phyloP scores from a whole-genome alignment of 2,329 filamentous ascomycete genomes.

The Penicillium sp. region DNA sequence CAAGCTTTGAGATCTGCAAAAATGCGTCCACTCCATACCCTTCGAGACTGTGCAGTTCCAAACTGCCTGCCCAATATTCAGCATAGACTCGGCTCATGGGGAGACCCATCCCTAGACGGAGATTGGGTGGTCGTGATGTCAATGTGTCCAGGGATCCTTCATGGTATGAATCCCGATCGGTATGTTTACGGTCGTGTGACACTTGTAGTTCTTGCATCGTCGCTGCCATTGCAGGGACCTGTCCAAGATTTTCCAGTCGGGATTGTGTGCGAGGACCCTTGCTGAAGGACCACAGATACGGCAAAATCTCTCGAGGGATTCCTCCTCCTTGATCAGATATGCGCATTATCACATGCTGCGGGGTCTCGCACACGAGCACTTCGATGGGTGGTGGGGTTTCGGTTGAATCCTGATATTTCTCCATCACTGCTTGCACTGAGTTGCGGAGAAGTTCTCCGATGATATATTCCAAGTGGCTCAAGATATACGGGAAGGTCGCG shows the following conservation, averaged over 20 bases:
- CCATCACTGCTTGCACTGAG: conserved; percentile 87
- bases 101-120: conserved; percentile 87
- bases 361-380: conserved; percentile 89
- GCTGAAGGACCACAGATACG: conserved; percentile 94
- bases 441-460: conserved; percentile 93
- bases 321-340: conserved; percentile 95
- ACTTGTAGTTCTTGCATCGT: conserved; percentile 82
- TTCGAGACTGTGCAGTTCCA: conserved; percentile 88
- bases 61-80: conserved; percentile 93
- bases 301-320: conserved; percentile 78
- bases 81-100: conserved; percentile 93
- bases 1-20: conserved; percentile 90
- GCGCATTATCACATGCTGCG: conserved; percentile 92
- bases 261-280: conserved; percentile 80
- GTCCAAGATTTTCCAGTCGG: conserved; percentile 78
- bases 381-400: conserved; percentile 75
- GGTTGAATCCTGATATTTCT: conserved; percentile 58
- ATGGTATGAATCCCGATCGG: conserved; percentile 39
- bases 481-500: conserved; percentile 93
- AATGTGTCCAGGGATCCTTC: conserved; percentile 74
- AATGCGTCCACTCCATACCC: conserved; percentile 97
- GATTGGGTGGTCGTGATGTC: conserved; percentile 77
- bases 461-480: conserved; percentile 95
- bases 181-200: conserved; percentile 36
- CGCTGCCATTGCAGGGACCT: conserved; percentile 87